phyloP scores from a whole-genome alignment of 768 basidiomycete genomes.

The Favolaschia claudopus region DNA sequence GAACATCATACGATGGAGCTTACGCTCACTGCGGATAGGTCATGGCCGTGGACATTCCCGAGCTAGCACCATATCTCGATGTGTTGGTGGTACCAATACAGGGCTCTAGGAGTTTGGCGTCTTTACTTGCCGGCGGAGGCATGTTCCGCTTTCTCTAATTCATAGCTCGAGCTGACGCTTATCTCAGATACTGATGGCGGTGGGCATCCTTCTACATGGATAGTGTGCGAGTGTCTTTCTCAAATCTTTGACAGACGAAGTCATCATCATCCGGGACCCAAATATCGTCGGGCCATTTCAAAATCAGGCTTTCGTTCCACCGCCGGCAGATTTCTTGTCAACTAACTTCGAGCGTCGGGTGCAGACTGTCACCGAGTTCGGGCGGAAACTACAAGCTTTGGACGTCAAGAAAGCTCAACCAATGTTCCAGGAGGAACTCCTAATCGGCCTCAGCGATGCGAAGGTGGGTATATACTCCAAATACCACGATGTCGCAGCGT shows the following conservation, averaged over 20 bases:
- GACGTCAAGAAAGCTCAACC: background rate
- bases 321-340: background rate
- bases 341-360: conserved; percentile 12
- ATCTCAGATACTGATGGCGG: conserved; percentile 19
- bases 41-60: conserved; percentile 15
- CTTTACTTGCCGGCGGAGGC: conserved; percentile 14
- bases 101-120: conserved; percentile 13
- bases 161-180: background rate
- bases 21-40: background rate
- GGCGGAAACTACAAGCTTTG: background rate
- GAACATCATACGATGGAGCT: background rate
- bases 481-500: conserved; percentile 52
- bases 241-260: conserved; percentile 1
- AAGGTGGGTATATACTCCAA: conserved; percentile 51
- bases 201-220: background rate
- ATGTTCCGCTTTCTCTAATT: background rate
- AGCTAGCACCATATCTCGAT: background rate
- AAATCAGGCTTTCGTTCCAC: conserved; percentile 5
- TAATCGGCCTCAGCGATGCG: conserved; percentile 46
- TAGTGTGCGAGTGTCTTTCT: background rate
- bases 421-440: conserved; percentile 35
- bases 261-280: conserved; percentile 16
- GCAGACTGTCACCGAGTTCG: conserved; percentile 12
- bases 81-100: conserved; percentile 8
- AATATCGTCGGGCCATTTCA: conserved; percentile 2